Evolutionary conservation across 345 rosid species (phyloP).

Genomic region (Eucalyptus camaldulensis): DNA sequence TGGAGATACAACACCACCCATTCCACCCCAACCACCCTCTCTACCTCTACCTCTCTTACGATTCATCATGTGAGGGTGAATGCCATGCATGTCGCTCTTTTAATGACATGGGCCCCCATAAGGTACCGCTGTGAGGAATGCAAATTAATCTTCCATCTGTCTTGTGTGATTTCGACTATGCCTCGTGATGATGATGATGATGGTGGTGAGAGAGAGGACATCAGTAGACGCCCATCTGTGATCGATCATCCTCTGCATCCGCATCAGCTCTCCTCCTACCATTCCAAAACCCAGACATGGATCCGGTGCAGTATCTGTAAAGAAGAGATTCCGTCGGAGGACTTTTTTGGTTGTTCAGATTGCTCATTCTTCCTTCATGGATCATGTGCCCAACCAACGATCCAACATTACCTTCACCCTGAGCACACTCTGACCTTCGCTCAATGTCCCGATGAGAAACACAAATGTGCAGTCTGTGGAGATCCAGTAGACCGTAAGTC

Average conservation of each 20-base stretch:
- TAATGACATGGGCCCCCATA: accelerated
- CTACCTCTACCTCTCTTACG: not conserved
- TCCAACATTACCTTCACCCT: not conserved
- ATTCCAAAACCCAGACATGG: accelerated
- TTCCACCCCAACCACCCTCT: not conserved
- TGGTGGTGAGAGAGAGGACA: not conserved
- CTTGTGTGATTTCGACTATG: not conserved
- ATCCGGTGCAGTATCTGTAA: accelerated
- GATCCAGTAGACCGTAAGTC: accelerated
- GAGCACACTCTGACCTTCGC: not conserved
- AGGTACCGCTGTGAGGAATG: not conserved
- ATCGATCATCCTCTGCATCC: not conserved
- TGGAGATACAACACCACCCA: not conserved
- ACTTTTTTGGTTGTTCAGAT: not conserved
- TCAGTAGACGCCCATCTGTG: not conserved
- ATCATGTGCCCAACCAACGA: not conserved
- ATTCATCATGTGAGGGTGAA: accelerated
- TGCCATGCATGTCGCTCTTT: not conserved
- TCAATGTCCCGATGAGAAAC: accelerated
- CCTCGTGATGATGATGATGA: not conserved
- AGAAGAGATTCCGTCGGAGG: accelerated
- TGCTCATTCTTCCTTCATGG: not conserved
- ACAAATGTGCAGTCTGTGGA: accelerated
- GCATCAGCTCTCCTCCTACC: not conserved
- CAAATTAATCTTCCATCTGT: accelerated